Conservation (phyloP, 306 rosid species). For the Bauhinia variegata region DNA sequence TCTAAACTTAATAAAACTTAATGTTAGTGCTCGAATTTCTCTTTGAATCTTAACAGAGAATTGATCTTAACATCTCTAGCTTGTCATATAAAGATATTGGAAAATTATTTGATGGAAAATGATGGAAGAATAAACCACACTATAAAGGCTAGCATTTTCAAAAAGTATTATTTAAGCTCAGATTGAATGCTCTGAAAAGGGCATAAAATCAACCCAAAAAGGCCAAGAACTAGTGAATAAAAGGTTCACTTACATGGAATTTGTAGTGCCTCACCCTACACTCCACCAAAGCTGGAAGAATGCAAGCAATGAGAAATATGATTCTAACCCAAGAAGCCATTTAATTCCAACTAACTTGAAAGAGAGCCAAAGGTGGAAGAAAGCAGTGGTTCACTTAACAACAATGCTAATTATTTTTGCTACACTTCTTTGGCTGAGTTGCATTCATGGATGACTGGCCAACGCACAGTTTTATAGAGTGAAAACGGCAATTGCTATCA, state of each 20-base stretch:
- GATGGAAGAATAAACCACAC: neutral
- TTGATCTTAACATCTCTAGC: no score
- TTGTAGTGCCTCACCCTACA: constrained; percentile 75
- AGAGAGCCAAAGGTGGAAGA: no score
- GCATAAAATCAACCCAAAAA: no score
- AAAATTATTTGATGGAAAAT: no score
- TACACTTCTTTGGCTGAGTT: constrained; percentile 23
- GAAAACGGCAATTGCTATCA: constrained; percentile 50
- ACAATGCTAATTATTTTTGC: constrained; percentile 8
- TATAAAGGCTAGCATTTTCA: no score
- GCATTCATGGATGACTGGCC: constrained; percentile 48
- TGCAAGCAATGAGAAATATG: constrained; percentile 54
- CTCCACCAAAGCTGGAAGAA: constrained; percentile 73
- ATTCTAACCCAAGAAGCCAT: constrained; percentile 60
- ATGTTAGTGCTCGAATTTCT: no score
- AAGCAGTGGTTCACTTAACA: neutral
- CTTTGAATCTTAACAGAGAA: no score
- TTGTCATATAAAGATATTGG: no score
- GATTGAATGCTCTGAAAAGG: no score
- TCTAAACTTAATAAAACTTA: no score
- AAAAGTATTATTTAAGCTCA: no score
- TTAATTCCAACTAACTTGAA: constrained; percentile 19
- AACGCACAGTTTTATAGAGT: constrained; percentile 62
- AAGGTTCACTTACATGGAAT: constrained; percentile 65
- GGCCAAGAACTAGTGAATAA: neutral